Conservation (phyloP, 306 rosid genomes). For the Cucurbita pepo region DNA sequence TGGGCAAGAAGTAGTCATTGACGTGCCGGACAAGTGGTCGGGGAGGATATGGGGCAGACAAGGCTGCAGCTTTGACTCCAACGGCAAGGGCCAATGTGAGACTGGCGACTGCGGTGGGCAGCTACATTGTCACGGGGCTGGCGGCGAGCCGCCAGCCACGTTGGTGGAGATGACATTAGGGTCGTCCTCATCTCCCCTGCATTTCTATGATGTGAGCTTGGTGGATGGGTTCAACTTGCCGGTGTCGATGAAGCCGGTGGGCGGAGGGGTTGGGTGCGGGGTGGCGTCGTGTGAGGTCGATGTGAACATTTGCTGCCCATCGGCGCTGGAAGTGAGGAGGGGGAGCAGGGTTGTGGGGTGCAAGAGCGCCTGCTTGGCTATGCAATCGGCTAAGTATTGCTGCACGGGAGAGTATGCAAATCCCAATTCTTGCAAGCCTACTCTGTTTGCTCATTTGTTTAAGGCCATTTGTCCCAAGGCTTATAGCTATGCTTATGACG, state of each 20-base stretch:
- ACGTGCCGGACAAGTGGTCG: constrained; percentile 72
- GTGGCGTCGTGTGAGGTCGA: constrained; percentile 63
- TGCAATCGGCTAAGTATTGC: constrained; percentile 50
- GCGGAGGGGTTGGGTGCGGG: constrained; percentile 69
- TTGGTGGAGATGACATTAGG: constrained; percentile 90
- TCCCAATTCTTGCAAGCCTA: constrained; percentile 59
- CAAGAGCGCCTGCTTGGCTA: constrained; percentile 74
- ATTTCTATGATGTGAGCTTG: constrained; percentile 83
- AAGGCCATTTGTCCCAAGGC: constrained; percentile 76
- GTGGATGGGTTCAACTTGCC: constrained; percentile 79
- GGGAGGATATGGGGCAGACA: constrained; percentile 94
- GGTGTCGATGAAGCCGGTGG: constrained; percentile 46
- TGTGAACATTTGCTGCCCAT: constrained; percentile 45
- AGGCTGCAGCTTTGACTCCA: constrained; percentile 52
- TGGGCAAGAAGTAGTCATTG: constrained; percentile 55
- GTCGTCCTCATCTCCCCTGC: constrained; percentile 49
- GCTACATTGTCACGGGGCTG: constrained; percentile 37
- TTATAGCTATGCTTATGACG: constrained; percentile 85
- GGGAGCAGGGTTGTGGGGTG: constrained; percentile 48
- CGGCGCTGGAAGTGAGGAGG: constrained; percentile 32
- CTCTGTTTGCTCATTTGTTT: constrained; percentile 57
- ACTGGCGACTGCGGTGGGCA: constrained; percentile 65
- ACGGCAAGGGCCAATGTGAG: constrained; percentile 30
- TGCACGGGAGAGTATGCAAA: constrained; percentile 70
- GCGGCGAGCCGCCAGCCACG: constrained; percentile 76